phyloP scores from a whole-genome alignment of 148 eudicot species.

The Chenopodium suecicum region DNA sequence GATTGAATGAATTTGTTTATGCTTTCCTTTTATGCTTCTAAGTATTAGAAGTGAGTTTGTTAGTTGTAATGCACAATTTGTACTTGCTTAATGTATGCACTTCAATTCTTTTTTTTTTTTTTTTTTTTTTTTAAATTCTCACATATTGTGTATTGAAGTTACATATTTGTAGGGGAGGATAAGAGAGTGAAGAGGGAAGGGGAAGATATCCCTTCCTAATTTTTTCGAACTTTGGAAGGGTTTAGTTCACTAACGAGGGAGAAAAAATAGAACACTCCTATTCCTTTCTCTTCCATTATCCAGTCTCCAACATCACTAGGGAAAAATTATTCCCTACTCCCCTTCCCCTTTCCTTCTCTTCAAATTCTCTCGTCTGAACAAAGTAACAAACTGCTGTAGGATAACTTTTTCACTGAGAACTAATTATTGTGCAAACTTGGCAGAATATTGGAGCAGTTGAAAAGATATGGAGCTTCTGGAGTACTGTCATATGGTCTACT shows the following conservation, averaged over 20 bases:
- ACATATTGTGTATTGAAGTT: not conserved
- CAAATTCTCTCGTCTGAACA: not conserved
- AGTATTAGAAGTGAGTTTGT: not conserved
- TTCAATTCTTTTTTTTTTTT: not conserved
- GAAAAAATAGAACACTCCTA: not conserved
- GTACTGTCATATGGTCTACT: conserved; percentile 71
- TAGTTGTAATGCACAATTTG: not conserved
- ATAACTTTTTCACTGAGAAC: conserved; percentile 8
- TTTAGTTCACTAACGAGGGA: not conserved
- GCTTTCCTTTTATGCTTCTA: not conserved
- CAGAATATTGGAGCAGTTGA: conserved; percentile 55
- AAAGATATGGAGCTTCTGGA: conserved; percentile 69
- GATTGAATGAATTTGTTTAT: not conserved
- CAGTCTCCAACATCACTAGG: not conserved
- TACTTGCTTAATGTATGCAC: not conserved
- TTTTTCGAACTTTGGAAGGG: not conserved
- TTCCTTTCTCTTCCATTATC: not conserved
- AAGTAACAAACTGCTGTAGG: not conserved
- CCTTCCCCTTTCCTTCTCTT: not conserved
- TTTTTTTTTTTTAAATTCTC: not conserved
- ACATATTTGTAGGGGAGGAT: not conserved
- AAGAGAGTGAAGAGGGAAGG: not conserved
- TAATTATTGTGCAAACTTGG: conserved; percentile 16
- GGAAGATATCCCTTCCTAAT: not conserved
- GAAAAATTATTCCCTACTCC: not conserved